phyloP scores from a whole-genome alignment of 2,329 filamentous ascomycete species.

The Penicillium glabrum region DNA sequence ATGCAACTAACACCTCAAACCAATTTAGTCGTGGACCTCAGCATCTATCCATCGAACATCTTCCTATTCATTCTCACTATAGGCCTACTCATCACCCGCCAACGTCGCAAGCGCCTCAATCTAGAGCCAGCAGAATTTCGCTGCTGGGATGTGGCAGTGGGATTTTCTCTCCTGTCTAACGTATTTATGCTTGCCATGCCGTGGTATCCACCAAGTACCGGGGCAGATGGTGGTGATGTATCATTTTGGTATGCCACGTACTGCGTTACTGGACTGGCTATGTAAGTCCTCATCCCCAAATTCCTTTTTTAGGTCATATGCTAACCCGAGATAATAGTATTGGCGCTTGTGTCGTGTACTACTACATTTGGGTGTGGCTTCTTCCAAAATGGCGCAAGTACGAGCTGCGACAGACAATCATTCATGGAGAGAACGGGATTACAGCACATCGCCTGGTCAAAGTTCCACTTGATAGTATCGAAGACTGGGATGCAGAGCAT shows the following conservation, averaged over 20 bases:
- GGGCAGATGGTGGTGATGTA: conserved; percentile 62
- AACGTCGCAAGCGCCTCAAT: conserved; percentile 52
- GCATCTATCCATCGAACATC: conserved; percentile 58
- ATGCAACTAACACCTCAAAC: background rate
- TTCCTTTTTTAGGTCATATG: background rate
- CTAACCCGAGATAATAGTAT: conserved; percentile 41
- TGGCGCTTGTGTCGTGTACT: conserved; percentile 57
- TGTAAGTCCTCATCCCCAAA: conserved; percentile 49
- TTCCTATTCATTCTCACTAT: conserved; percentile 59
- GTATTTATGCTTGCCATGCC: conserved; percentile 67
- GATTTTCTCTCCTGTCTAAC: conserved; percentile 61
- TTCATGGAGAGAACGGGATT: conserved; percentile 52
- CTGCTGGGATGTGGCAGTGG: conserved; percentile 58
- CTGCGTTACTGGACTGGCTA: conserved; percentile 61
- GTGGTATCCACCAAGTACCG: conserved; percentile 67
- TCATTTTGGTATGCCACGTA: conserved; percentile 76
- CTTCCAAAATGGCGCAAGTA: conserved; percentile 57
- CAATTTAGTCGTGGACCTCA: conserved; percentile 56
- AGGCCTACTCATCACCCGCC: conserved; percentile 60
- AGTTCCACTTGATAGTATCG: conserved; percentile 53
- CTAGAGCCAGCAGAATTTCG: conserved; percentile 54
- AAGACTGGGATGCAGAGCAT: conserved; percentile 59
- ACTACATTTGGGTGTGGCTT: conserved; percentile 58
- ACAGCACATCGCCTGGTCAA: conserved; percentile 54
- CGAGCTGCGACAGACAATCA: conserved; percentile 55